Evolutionary conservation across 257 asterid genomes (phyloP).

Genomic region (Verbena officinalis): DNA sequence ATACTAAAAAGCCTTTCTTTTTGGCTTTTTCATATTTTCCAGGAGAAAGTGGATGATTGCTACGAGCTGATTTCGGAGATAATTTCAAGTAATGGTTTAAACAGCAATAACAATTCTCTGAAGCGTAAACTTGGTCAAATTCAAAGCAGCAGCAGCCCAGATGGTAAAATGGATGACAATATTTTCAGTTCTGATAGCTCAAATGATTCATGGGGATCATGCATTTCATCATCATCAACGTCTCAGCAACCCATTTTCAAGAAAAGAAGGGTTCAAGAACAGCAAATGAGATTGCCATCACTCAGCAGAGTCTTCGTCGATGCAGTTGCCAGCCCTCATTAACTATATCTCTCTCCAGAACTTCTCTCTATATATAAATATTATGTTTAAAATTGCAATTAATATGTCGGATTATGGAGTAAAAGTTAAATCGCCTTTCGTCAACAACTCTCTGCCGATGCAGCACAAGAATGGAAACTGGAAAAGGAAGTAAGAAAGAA

Average conservation of each 20-base stretch:
- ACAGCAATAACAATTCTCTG: slow-evolving; percentile 5
- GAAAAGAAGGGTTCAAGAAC: slow-evolving; percentile 56
- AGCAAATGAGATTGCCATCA: slow-evolving; percentile 56
- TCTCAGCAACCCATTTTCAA: slow-evolving; percentile 38
- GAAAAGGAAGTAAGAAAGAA: too few relatives aligned
- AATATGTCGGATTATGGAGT: slow-evolving; percentile 24
- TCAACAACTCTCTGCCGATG: slow-evolving; percentile 35
- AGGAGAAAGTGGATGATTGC: slow-evolving; percentile 79
- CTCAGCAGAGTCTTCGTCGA: slow-evolving; percentile 61
- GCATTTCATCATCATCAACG: slow-evolving; percentile 33
- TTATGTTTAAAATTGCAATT: slow-evolving; percentile 18
- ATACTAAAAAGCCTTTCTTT: neutral
- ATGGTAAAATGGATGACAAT: slow-evolving; percentile 35
- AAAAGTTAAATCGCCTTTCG: slow-evolving; percentile 30
- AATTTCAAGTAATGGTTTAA: slow-evolving; percentile 20
- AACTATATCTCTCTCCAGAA: neutral
- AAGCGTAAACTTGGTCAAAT: slow-evolving; percentile 50
- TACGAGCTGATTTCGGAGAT: slow-evolving; percentile 50
- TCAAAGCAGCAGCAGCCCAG: slow-evolving; percentile 43
- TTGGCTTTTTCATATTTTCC: neutral
- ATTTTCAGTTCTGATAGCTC: slow-evolving; percentile 42
- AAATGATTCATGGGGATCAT: slow-evolving; percentile 48
- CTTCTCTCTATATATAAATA: neutral
- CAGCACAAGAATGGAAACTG: neutral
- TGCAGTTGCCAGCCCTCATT: slow-evolving; percentile 57